phyloP scores from a whole-genome alignment of 2,329 filamentous ascomycete genomes.

The Helminthosporium solani region DNA sequence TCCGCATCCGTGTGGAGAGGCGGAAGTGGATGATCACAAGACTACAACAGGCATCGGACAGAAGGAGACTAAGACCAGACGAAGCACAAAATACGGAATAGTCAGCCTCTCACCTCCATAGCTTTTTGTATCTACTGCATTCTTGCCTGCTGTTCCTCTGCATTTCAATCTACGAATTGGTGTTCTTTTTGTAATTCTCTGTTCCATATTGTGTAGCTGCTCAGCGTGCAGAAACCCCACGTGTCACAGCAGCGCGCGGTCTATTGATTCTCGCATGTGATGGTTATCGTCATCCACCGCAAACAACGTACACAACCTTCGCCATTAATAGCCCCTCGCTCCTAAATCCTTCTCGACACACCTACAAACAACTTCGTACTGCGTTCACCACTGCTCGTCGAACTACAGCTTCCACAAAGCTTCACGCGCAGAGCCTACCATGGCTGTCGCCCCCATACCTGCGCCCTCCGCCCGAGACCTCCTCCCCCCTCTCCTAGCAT shows the following conservation, averaged over 20 bases:
- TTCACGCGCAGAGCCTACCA: slow-evolving; percentile 14
- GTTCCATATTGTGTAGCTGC: neutral
- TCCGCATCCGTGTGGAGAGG: neutral
- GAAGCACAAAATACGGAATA: neutral
- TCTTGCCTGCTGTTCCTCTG: too few species aligned
- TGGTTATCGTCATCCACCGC: slow-evolving; percentile 8
- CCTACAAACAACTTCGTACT: neutral
- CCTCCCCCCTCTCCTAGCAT: slow-evolving; percentile 64
- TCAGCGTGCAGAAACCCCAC: neutral
- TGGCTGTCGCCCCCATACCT: slow-evolving; percentile 55
- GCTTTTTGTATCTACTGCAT: too few species aligned
- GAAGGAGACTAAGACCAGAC: neutral
- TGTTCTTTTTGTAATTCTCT: neutral
- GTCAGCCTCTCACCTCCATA: slow-evolving; percentile 2
- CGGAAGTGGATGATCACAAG: too few species aligned
- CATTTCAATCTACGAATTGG: too few species aligned
- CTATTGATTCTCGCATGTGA: slow-evolving; percentile 32
- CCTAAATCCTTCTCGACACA: neutral
- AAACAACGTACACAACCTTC: neutral
- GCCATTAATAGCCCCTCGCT: neutral
- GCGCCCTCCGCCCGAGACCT: slow-evolving; percentile 58
- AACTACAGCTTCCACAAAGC: neutral
- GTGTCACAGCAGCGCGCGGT: slow-evolving; percentile 14
- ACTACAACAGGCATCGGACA: neutral
- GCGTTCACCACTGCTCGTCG: neutral